These are phyloP conservation scores for Trypanosoma theileri DNA, from an alignment of 208 protist species.

Conservation along the genomic window DNA sequence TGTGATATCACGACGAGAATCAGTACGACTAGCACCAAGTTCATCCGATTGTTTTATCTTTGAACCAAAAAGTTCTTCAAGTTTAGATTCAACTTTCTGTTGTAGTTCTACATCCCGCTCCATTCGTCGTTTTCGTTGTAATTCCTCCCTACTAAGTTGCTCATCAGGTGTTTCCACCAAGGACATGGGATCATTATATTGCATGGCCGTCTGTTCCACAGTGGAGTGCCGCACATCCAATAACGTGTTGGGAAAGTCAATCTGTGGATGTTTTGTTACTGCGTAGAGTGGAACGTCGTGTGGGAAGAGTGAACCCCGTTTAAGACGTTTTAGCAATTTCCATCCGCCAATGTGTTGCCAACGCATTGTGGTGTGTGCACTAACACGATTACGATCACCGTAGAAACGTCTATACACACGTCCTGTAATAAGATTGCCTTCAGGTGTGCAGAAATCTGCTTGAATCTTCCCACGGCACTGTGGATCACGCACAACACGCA, in stretches of 20 bases:
- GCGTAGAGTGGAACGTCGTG: slow-evolving; percentile 81
- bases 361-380: slow-evolving; percentile 66
- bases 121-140: slow-evolving; percentile 39
- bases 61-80: slow-evolving; percentile 71
- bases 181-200: slow-evolving; percentile 75
- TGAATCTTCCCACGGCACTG: slow-evolving; percentile 79
- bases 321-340: slow-evolving; percentile 74
- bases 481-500: slow-evolving; percentile 80
- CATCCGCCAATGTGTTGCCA: slow-evolving; percentile 91
- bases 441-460: slow-evolving; percentile 77
- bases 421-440: slow-evolving; percentile 67
- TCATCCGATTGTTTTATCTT: slow-evolving; percentile 33
- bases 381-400: slow-evolving; percentile 64
- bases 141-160: slow-evolving; percentile 66
- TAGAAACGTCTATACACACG: slow-evolving; percentile 88
- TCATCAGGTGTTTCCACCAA: slow-evolving; percentile 45
- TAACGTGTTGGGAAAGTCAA: slow-evolving; percentile 82
- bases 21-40: slow-evolving; percentile 33
- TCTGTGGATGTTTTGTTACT: slow-evolving; percentile 71
- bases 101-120: slow-evolving; percentile 50
- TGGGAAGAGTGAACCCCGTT: slow-evolving; percentile 76
- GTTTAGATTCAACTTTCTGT: slow-evolving; percentile 63
- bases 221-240: slow-evolving; percentile 61
- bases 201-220: slow-evolving; percentile 87
- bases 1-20: slow-evolving; percentile 67